A percentile compares a stretch with the other conserved stretches of the same genome.
These are phyloP conservation scores for Aspergillus aculeatus DNA, from an alignment of 2,329 filamentous ascomycete species.

Conservation along the genomic window DNA sequence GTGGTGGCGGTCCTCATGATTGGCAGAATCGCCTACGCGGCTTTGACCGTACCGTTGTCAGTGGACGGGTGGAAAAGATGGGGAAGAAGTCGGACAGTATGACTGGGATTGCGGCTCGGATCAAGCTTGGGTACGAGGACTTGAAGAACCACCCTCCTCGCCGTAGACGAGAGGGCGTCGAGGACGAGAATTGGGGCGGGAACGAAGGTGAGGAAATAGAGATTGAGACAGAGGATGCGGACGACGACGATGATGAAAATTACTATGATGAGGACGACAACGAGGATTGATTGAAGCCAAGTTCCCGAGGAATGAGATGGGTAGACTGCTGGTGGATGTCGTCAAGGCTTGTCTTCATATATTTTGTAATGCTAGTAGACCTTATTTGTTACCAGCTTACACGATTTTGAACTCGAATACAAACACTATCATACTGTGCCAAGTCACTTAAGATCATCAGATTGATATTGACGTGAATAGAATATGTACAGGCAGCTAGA, in stretches of 20 bases:
- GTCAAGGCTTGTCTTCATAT: background rate
- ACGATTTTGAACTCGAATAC: background rate
- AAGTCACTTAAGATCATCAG: background rate
- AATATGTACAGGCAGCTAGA: slow-evolving; percentile 19
- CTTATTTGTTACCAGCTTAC: background rate
- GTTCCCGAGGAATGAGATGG: background rate
- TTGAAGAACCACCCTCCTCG: background rate
- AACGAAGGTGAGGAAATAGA: slow-evolving; percentile 8
- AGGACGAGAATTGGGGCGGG: background rate
- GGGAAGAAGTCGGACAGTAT: background rate
- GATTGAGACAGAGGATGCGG: slow-evolving; percentile 5
- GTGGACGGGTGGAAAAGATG: background rate
- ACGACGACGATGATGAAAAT: slow-evolving; percentile 3
- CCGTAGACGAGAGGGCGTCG: background rate
- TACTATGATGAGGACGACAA: background rate
- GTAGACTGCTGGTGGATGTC: no score
- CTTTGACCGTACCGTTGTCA: background rate
- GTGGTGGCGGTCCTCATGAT: background rate
- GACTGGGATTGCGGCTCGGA: background rate
- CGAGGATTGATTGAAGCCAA: background rate
- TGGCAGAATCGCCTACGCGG: background rate
- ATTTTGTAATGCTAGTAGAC: background rate
- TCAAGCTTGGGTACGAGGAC: background rate
- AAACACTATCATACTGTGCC: background rate
- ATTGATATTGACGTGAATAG: slow-evolving; percentile 11